A percentile compares a stretch with the other conserved stretches of the same genome.
phyloP scores from a whole-genome alignment of 176 grass and related monocot genomes.

The Hordeum vulgare region MorexV3_pseudomolecules_assembly NC_058520.1:26676054-26676553 shows the following conservation, averaged over 20 bases:
- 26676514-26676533: not conserved
- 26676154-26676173: conserved; percentile 90
- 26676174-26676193: conserved; percentile 97
- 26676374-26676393: conserved; percentile 88
- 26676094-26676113: conserved; percentile 86
- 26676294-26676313: conserved; percentile 93
- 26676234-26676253: conserved; percentile 92
- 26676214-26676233: conserved; percentile 81
- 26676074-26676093: conserved; percentile 67
- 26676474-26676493: conserved; percentile 98
- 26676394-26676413: conserved; percentile 96
- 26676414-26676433: conserved; percentile 83
- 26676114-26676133: conserved; percentile 79
- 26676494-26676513: conserved; percentile 1
- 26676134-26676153: conserved; percentile 96
- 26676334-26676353: conserved; percentile 94
- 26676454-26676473: conserved; percentile 97
- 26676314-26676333: conserved; percentile 88
- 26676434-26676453: conserved; percentile 93
- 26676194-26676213: conserved; percentile 76
- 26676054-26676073: conserved; percentile 64
- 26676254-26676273: conserved; percentile 94
- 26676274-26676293: conserved; percentile 95
- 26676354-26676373: conserved; percentile 95
- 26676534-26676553: not conserved